Base-by-base conservation (phyloP, 2,329 filamentous ascomycete genomes). In the Pyrenophora graminea region DNA sequence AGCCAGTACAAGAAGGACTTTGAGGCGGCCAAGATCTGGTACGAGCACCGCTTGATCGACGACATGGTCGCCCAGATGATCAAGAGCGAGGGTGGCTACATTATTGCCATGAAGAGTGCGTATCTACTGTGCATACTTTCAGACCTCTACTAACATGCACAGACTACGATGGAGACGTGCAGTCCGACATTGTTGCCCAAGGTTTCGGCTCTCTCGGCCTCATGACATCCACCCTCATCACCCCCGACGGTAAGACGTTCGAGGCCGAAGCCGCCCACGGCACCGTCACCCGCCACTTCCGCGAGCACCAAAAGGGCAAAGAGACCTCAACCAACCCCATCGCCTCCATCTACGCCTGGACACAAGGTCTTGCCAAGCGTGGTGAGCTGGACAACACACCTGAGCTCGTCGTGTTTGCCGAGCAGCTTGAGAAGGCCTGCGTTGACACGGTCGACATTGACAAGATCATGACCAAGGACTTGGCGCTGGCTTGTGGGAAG, bases 1-100 rank as follows among this genome's bases (percentile, higher is more conserved):
- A 83, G 82, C 53, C 80, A 87, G 67, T 99, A 97, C 82, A 88
- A 89, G 82, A 82, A 85, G 74, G 84, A 90, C 38, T 97, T 97
- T 67, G 92, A 97, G 74, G 87, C 87, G 70, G 90, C 91, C 82
- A 85, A 85, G 58, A 96, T 97, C 79, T 97, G 94, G 94, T 97
- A 99, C 75, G 94, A 99, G 86, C 94, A 99, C 81, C 89, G 94
- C 70, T 83, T 99, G 64, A 97, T 99, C 72, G 94, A 99, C 79
- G 94, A 99, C 79, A 97, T 99, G 94, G 94, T 99, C 60, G 94
- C 94, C 42, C 94, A 99, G 84, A 99, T 99, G 94, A 89, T 99
- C 83, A 99, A 99, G 89, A 94, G 89, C 79, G 85, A 88, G 69
- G 94, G 94, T 66, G 94, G 94, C 59, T 97, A 94, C 79, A 85